Conservation (phyloP, 495 filamentous ascomycete genomes). For the Penicillium turbatum region DNA sequence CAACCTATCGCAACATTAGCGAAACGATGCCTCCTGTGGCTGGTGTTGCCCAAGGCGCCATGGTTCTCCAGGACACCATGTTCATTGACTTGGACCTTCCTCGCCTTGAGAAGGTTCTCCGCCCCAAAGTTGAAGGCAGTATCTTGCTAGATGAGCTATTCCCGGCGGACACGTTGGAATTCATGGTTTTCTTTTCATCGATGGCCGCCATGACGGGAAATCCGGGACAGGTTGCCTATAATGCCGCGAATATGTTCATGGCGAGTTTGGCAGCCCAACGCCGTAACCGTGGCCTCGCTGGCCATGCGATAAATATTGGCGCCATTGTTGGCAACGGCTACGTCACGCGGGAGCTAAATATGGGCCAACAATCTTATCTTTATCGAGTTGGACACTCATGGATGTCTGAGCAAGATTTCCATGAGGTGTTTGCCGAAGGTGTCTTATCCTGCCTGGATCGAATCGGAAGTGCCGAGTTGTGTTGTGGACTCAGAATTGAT, state of each 20-base stretch:
- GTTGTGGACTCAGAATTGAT: conserved; percentile 23
- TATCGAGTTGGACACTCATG: conserved; percentile 29
- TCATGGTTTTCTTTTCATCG: conserved; percentile 40
- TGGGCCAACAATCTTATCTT: conserved; percentile 23
- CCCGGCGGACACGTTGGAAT: conserved; percentile 34
- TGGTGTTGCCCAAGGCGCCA: conserved; percentile 50
- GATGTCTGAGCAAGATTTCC: conserved; percentile 57
- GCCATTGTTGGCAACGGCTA: conserved; percentile 55
- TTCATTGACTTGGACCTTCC: conserved; percentile 54
- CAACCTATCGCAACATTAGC: conserved; percentile 33
- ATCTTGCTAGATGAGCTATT: conserved; percentile 37
- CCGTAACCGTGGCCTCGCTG: conserved; percentile 30
- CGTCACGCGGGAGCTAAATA: conserved; percentile 28
- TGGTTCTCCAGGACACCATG: conserved; percentile 47
- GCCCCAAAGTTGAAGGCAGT: conserved; percentile 48
- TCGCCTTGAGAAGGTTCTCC: conserved; percentile 44
- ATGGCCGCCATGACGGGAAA: conserved; percentile 32
- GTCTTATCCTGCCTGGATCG: conserved; percentile 28
- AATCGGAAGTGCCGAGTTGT: conserved; percentile 3
- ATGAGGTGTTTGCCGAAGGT: conserved; percentile 57
- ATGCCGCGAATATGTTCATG: conserved; percentile 55
- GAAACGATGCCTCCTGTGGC: conserved; percentile 43
- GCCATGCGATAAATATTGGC: conserved; percentile 53
- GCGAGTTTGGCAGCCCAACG: conserved; percentile 38
- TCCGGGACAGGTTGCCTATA: conserved; percentile 49